Percentiles rank a stretch among this genome's conserved stretches.
Evolutionary conservation across 768 basidiomycete species (phyloP).

Genomic region (Tricholoma furcatifolium): DNA sequence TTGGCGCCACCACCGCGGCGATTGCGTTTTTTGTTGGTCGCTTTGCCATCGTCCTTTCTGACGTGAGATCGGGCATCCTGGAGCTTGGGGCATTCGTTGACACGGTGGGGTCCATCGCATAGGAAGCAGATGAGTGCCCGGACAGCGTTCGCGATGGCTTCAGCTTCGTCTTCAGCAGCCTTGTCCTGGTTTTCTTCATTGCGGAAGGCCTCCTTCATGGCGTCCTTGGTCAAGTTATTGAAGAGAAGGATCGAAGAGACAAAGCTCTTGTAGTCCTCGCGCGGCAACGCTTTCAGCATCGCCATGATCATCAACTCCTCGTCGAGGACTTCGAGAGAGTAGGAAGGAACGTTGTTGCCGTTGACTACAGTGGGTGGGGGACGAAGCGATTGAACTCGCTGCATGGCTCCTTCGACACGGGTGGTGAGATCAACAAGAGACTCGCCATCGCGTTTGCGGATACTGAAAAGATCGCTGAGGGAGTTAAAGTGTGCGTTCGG

Average conservation of each 20-base stretch:
- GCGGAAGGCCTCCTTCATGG: too few species aligned
- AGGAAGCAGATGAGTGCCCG: not conserved
- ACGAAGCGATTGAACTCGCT: not conserved
- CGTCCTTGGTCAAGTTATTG: too few species aligned
- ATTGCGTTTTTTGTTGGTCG: not conserved
- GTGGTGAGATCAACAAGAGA: not conserved
- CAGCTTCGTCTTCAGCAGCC: too few species aligned
- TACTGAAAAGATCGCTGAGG: not conserved
- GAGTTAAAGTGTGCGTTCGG: not conserved
- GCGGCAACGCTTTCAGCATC: not conserved
- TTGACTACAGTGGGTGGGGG: not conserved
- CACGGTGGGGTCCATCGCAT: not conserved
- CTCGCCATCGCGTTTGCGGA: too few species aligned
- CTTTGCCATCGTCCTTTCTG: not conserved
- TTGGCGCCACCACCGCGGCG: not conserved
- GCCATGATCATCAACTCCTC: conserved; percentile 2
- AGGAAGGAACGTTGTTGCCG: not conserved
- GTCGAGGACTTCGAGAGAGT: conserved; percentile 2
- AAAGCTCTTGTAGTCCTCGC: not conserved
- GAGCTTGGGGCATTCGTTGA: not conserved
- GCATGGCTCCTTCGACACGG: not conserved
- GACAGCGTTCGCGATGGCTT: too few species aligned
- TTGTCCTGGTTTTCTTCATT: too few species aligned
- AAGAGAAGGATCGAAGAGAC: too few species aligned
- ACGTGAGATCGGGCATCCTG: not conserved